phyloP scores from a whole-genome alignment of 352 stramenopile genomes.

The Plasmopara halstedii region DNA sequence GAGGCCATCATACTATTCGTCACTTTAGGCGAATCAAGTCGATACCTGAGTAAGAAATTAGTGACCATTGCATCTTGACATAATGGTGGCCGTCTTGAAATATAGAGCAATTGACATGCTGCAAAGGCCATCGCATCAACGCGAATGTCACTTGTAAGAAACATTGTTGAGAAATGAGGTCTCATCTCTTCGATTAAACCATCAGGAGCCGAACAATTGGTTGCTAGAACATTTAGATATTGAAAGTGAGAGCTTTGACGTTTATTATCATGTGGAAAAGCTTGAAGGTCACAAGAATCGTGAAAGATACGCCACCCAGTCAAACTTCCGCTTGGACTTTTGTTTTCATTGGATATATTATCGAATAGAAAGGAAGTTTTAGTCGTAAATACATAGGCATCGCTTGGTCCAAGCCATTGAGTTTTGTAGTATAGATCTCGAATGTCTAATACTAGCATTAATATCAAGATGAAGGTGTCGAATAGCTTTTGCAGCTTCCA shows the following conservation, averaged over 20 bases:
- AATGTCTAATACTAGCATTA: slow-evolving; percentile 30
- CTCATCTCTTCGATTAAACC: slow-evolving; percentile 10
- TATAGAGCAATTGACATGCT: slow-evolving; percentile 34
- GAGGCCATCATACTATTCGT: slow-evolving; percentile 19
- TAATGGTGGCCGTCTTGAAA: slow-evolving; percentile 24
- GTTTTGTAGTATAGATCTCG: slow-evolving; percentile 54
- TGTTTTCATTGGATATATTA: background rate
- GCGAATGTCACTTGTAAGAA: slow-evolving; percentile 32
- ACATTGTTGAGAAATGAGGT: slow-evolving; percentile 12
- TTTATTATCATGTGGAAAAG: no score
- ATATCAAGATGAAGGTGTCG: slow-evolving; percentile 22
- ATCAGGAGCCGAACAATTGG: slow-evolving; percentile 20
- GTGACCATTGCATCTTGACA: slow-evolving; percentile 39
- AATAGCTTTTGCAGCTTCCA: slow-evolving; percentile 22
- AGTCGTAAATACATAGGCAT: slow-evolving; percentile 35
- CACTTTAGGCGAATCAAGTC: slow-evolving; percentile 17
- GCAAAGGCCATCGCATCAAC: slow-evolving; percentile 44
- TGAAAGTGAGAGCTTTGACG: slow-evolving; percentile 7
- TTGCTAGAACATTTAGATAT: slow-evolving; percentile 25
- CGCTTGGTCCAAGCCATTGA: slow-evolving; percentile 38
- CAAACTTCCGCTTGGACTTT: background rate
- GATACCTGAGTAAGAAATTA: slow-evolving; percentile 30
- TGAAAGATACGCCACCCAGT: slow-evolving; percentile 41
- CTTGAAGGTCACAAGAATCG: slow-evolving; percentile 21
- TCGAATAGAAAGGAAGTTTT: slow-evolving; percentile 13